Base-by-base conservation (phyloP, 306 rosid species). In the Trifolium dubium region DNA sequence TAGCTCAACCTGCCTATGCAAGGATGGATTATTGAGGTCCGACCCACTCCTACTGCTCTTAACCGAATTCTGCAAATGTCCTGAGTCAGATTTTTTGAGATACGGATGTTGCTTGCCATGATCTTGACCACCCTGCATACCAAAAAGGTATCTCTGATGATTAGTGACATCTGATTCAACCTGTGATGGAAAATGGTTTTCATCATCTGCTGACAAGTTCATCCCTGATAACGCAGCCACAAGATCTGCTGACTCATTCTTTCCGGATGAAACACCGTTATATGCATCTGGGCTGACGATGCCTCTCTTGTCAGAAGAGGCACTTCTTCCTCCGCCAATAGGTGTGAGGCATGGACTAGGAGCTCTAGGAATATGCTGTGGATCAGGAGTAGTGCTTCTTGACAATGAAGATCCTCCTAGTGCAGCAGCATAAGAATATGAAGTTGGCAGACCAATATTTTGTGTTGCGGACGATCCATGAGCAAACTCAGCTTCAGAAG, bases 261-360 rank as follows among this genome's bases (percentile, higher is more conserved):
- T 71, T 69, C 87, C 79, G 70, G 98, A 77, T 71, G 97, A 85
- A 79, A 85, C 79, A 83, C 86, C 79, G 46, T 71, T 64, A 64
- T 10, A 88, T 54, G 92, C 80, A 64, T 89, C 88, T 34, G 97
- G 82, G 78, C 88, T 82, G 15, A 87, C n/a, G 30, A 86, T 62
- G 68, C 85, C 80, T 80, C 96, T 91, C 85, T 88, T 94, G n/a
- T 91, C 96, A 9, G 83, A 62, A 56, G 89, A 72, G 70, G 69
- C 64, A 63, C 37, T 82, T 85, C 99, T 86, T 13, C 97, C 97
- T 5, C 90, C 92, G 53, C 99, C 99, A 72, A 94, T 92, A 54
- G 99, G 96, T 30, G 95, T 85, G 75, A 78, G 87, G 55, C 96
- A 94, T 53, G 98, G 98, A 84, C 99, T 92, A 37, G 99, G 93